These are phyloP conservation scores for Cochlearia excelsa DNA, from an alignment of 345 rosid genomes.

Conservation along the genomic window DNA sequence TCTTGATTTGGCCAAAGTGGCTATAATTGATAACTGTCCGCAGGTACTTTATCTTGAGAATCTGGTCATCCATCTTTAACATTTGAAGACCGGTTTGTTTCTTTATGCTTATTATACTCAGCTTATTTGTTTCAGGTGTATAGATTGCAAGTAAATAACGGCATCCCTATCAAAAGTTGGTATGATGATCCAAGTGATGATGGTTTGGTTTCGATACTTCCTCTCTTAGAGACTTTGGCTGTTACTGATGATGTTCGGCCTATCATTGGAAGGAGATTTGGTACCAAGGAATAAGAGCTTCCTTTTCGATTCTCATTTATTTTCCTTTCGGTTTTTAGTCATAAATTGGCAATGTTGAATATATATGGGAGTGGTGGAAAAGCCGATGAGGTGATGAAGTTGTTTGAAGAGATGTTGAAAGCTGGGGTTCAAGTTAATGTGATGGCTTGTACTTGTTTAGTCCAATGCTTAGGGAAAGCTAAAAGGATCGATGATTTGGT, in stretches of 20 bases:
- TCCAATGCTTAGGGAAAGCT: conserved; percentile 67
- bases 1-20: conserved; percentile 92
- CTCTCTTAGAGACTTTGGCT: conserved; percentile 85
- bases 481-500: conserved; percentile 41
- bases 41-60: conserved; percentile 54
- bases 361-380: conserved; percentile 76
- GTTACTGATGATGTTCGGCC: conserved; percentile 92
- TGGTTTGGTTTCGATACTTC: conserved; percentile 73
- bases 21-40: conserved; percentile 91
- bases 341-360: conserved; percentile 55
- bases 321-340: conserved; percentile 20
- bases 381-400: conserved; percentile 60
- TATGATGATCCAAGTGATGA: conserved; percentile 84
- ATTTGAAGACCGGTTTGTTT: conserved; percentile 7
- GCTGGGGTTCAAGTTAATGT: conserved; percentile 63
- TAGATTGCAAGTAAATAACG: conserved; percentile 91
- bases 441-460: conserved; percentile 87
- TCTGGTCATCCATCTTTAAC: conserved; percentile 16
- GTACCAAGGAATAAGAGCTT: conserved; percentile 46
- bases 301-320: conserved; percentile 33
- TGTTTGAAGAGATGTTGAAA: conserved; percentile 64
- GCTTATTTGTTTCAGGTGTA: conserved; percentile 58
- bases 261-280: conserved; percentile 77
- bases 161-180: conserved; percentile 98
- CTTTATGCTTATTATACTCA: conserved; percentile 4